Base-by-base conservation (phyloP, 2,329 filamentous ascomycete genomes). In the Xylaria sp. region DNA sequence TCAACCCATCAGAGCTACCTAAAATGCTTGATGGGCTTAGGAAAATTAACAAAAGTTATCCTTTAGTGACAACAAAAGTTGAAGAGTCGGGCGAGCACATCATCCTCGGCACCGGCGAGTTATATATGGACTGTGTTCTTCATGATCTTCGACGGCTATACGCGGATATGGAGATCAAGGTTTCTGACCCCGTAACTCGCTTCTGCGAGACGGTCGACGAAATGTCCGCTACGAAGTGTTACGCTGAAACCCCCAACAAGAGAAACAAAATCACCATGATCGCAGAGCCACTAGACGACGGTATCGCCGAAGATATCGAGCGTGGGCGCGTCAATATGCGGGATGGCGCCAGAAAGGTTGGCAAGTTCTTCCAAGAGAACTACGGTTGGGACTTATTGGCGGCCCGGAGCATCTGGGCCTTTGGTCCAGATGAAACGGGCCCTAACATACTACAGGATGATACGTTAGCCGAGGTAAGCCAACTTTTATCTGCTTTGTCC, bases 211-310 rank as follows among this genome's bases (percentile, higher is more conserved):
- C 96, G 0, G 95, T 98, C 32, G 94, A 97, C 46, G 96, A 99
- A 80, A 97, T 96, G 74, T 98, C 94, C 20, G 94, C 94, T 23
- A 98, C 97, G 69, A 98, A 98, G 82, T 99, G 96, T 83, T 99
- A 98, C 80, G 95, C 96, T 25, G 90, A 97, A 75, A 98, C 96
- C 2, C 96, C 96, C 1, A 99, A 99, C 84, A 99, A 99, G 84
- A 98, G 98, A 85, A 99, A 99, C 84, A 97, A 97, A 81, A 92
- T 99, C 76, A 98, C 96, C 44, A 98, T 99, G 93, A 92, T 98
- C 66, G 96, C 96, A 3, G 96, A 99, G 80, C 95, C 96, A 41
- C 84, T 99, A 15, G 96, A 99, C 74, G 92, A 97, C 75, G 96
- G 96, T 18, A 97, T 99, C 71, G 94, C 95, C 5, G 91, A 93